These are phyloP conservation scores for Cyberlindnera euphorbiae DNA, from an alignment of 805 yeast genomes.

Conservation along the genomic window DNA sequence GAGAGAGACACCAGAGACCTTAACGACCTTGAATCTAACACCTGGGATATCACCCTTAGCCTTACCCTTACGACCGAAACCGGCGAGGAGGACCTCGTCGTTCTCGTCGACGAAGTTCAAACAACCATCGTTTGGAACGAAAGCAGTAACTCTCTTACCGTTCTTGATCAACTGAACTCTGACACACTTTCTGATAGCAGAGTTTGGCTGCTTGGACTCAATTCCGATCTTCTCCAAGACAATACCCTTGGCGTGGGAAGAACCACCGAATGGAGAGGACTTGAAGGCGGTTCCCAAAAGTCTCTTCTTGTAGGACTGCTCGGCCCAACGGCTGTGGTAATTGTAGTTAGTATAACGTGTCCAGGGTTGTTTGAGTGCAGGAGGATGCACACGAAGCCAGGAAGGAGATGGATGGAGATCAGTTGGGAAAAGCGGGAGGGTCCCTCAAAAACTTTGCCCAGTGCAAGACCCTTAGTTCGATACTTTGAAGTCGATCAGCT, in stretches of 20 bases:
- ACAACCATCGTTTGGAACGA: conserved; percentile 99
- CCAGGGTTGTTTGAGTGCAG: too few relatives aligned
- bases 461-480: too few relatives aligned
- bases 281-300: conserved; percentile 99
- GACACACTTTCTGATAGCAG: conserved; percentile 99
- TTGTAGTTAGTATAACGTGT: conserved; percentile 16
- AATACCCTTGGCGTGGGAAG: conserved; percentile 99
- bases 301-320: conserved; percentile 96
- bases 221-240: conserved; percentile 99
- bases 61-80: conserved; percentile 99
- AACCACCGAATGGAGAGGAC: conserved; percentile 99
- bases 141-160: conserved; percentile 99
- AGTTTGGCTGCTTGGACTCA: conserved; percentile 99
- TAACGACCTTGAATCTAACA: conserved; percentile 99
- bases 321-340: conserved; percentile 92
- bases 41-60: conserved; percentile 99
- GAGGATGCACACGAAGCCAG: too few relatives aligned
- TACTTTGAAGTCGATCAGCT: too few relatives aligned
- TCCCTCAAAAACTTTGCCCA: too few relatives aligned
- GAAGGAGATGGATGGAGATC: too few relatives aligned
- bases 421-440: too few relatives aligned
- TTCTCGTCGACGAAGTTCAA: conserved; percentile 99
- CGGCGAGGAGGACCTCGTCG: conserved; percentile 99
- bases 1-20: conserved; percentile 99
- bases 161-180: conserved; percentile 99